phyloP scores from a whole-genome alignment of 371 early-diverging fungal genomes.

The Saksenaea oblongispora region DNA sequence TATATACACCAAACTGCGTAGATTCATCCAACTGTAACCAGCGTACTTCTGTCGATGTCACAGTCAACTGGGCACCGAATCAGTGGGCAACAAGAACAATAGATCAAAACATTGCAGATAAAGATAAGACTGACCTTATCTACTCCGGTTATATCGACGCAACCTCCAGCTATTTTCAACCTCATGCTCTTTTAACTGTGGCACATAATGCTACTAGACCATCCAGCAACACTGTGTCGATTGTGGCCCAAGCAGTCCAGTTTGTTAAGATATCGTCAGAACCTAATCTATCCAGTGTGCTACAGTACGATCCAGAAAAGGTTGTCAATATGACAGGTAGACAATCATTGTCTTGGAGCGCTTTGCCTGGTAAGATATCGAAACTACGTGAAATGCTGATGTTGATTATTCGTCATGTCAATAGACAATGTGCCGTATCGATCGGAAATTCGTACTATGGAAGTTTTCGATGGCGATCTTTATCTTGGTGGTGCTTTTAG shows the following conservation, averaged over 20 bases:
- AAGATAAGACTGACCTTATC: conserved; percentile 33
- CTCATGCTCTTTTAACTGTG: conserved; percentile 42
- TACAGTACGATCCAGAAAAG: conserved; percentile 27
- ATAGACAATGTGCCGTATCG: conserved; percentile 44
- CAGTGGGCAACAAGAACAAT: conserved; percentile 21
- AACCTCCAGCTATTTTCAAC: conserved; percentile 44
- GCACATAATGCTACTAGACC: conserved; percentile 28
- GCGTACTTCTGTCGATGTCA: conserved; percentile 45
- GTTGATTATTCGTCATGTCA: background rate
- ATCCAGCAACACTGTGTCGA: conserved; percentile 20
- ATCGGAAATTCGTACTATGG: conserved; percentile 42
- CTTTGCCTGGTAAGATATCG: conserved; percentile 20
- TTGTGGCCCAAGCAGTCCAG: conserved; percentile 57
- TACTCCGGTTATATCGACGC: conserved; percentile 53
- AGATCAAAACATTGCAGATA: conserved; percentile 25
- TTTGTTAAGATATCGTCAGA: conserved; percentile 53
- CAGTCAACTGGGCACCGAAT: conserved; percentile 27
- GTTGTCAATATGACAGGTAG: conserved; percentile 7
- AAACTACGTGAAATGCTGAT: background rate
- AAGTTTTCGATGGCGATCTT: conserved; percentile 22
- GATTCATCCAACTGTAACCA: conserved; percentile 43
- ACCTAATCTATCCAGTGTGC: conserved; percentile 24
- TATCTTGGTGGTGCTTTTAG: conserved; percentile 43
- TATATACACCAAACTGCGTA: conserved; percentile 64
- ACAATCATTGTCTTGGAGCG: conserved; percentile 20